Base-by-base conservation (phyloP, 306 rosid genomes). In the Prinsepia uniflora region DNA sequence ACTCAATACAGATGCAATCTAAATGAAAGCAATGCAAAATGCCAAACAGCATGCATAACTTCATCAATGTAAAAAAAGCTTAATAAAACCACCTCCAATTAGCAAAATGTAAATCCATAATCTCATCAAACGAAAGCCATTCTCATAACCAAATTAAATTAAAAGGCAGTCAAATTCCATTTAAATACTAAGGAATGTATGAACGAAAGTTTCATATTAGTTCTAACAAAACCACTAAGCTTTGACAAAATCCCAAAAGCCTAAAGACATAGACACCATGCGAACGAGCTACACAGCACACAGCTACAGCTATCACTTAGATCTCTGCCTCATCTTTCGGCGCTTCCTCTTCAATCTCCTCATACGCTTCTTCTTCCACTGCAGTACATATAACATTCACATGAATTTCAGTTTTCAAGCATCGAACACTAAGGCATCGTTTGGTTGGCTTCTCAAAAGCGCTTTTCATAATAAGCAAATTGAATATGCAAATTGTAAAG, bases 261-360 rank as follows among this genome's bases (percentile, higher is more conserved):
- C 40, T 34, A 63, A 42, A 46, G 41, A 41, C 64, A n/a, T 52
- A 65, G 61, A 53, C 78, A 60, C 45, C 52, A 46, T 45, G 43
- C 17, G 49, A 60, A 18, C 30, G 40, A 76, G 72, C 59, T 36
- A 22, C 39, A 55, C 57, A 53, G 39, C 61, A 22, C 39, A 55
- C 57, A 53, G 39, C 61, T 20, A 13, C 62, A 30, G 39, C 70
- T 9, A 30, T 71, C 74, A 82, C 83, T 82, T 82, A 11, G 86
- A 83, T 76, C 86, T 83, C 84, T 83, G 84, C 68, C 86, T 83
- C 86, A 83, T 83, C 81, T 83, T 83, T 83, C 86, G 81, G 75
- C 86, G 84, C 79, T 83, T 79, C 70, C 84, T 73, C 81, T 83
- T 75, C 81, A 82, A 63, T 71, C 86, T 72, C 81, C 86, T 82